Percentiles rank a stretch among this genome's conserved stretches.
phyloP scores from a whole-genome alignment of 345 rosid species.

The Dipteronia sinensis region DNA sequence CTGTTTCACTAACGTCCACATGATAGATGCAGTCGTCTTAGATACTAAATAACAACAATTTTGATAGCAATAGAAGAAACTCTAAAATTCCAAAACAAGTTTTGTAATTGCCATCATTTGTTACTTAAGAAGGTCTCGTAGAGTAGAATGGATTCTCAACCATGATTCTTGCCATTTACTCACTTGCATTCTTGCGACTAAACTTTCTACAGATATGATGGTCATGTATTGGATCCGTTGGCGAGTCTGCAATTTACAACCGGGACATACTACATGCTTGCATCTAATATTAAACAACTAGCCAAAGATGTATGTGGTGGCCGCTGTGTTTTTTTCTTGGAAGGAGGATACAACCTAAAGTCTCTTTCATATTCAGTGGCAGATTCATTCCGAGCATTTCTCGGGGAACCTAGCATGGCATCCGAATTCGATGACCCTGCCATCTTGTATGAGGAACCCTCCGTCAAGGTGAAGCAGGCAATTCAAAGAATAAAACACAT shows the following conservation, averaged over 20 bases:
- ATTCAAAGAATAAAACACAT: constrained; percentile 67
- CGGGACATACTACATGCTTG: constrained; percentile 74
- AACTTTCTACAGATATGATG: constrained; percentile 67
- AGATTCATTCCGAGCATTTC: constrained; percentile 82
- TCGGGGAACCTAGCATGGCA: constrained; percentile 79
- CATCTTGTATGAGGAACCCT: constrained; percentile 83
- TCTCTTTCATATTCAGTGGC: constrained; percentile 85
- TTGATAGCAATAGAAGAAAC: neutral
- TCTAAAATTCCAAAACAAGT: neutral
- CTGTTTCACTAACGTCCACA: neutral
- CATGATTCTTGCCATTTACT: neutral
- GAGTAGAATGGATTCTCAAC: neutral
- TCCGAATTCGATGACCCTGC: constrained; percentile 78
- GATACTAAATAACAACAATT: neutral
- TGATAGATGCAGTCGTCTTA: neutral
- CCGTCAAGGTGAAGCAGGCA: constrained; percentile 63
- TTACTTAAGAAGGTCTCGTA: neutral
- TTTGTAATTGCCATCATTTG: neutral
- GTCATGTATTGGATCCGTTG: constrained; percentile 85
- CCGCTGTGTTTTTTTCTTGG: constrained; percentile 85
- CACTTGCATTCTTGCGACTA: neutral
- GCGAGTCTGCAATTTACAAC: constrained; percentile 88
- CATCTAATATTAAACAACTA: constrained; percentile 71
- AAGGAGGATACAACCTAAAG: constrained; percentile 93
- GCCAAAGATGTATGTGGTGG: constrained; percentile 86